phyloP scores from a whole-genome alignment of 1,139 yeast species.

The Zygosaccharomyces pseudobailii region DNA sequence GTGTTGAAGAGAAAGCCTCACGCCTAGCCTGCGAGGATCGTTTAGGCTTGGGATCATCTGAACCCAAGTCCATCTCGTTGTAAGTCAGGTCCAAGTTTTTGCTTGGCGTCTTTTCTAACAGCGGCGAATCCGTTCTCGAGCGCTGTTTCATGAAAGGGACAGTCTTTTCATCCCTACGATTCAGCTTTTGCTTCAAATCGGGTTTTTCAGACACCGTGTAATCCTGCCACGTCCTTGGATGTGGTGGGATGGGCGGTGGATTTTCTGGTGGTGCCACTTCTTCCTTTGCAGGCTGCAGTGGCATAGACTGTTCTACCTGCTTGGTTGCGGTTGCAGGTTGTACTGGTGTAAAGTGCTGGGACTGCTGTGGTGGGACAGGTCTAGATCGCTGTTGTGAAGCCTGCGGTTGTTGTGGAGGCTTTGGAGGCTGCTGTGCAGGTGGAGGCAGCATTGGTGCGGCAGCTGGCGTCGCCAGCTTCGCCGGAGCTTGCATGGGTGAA shows the following conservation, averaged over 20 bases:
- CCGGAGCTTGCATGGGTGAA: not conserved
- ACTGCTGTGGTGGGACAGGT: conserved; percentile 2
- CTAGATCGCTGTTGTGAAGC: conserved; percentile 8
- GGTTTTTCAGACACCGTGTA: not conserved
- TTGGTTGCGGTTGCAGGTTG: conserved; percentile 24
- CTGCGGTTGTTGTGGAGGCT: conserved; percentile 3
- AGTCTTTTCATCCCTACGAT: not conserved
- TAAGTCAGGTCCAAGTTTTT: conserved; percentile 19
- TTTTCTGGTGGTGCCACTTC: conserved; percentile 1
- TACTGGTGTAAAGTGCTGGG: not conserved
- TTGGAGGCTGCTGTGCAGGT: conserved; percentile 1
- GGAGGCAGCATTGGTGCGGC: not conserved
- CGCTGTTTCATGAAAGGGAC: not conserved
- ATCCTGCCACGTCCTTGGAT: conserved; percentile 4
- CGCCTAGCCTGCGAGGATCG: conserved; percentile 5
- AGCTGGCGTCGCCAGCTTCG: not conserved
- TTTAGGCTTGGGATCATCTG: conserved; percentile 11
- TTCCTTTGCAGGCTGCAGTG: conserved; percentile 2
- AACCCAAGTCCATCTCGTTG: conserved; percentile 22
- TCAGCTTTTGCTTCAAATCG: not conserved
- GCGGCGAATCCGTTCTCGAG: not conserved
- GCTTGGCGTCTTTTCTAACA: conserved; percentile 1
- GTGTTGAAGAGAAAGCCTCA: conserved; percentile 8
- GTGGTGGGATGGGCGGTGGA: conserved; percentile 11
- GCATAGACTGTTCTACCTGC: conserved; percentile 10